Evolutionary conservation across 805 yeast species (phyloP).

Genomic region (Clavispora phyllophila): DNA sequence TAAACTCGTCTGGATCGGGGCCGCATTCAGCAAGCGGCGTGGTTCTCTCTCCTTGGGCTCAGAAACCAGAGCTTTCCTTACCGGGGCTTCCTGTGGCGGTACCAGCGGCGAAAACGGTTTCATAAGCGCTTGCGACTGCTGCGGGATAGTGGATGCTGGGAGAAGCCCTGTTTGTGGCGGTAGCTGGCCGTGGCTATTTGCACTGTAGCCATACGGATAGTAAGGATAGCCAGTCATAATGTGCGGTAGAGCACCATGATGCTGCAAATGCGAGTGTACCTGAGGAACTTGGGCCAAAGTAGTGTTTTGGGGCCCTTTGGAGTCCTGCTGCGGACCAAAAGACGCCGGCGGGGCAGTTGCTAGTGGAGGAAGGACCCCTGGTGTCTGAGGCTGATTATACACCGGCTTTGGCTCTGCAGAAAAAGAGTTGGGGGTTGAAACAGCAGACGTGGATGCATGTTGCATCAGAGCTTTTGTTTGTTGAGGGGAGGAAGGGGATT

Average conservation of each 20-base stretch:
- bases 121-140: background rate
- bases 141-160: background rate
- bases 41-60: background rate
- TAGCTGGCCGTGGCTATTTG: background rate
- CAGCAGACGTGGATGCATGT: slow-evolving; percentile 1
- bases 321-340: background rate
- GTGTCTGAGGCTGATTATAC: background rate
- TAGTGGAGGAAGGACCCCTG: background rate
- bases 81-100: background rate
- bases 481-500: slow-evolving; percentile 12
- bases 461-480: background rate
- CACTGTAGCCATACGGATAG: background rate
- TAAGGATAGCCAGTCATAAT: background rate
- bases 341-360: background rate
- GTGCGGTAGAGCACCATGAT: background rate
- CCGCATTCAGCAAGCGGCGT: background rate
- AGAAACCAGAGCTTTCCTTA: background rate
- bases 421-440: background rate
- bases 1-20: background rate
- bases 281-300: background rate
- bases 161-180: background rate
- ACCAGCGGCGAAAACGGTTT: background rate
- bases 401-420: slow-evolving; percentile 2
- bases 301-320: background rate
- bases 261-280: background rate